Evolutionary conservation across 2,329 filamentous ascomycete species (phyloP), one percentile per base, ranked within the genome.

Genomic region (Aureobasidium sp.): DNA sequence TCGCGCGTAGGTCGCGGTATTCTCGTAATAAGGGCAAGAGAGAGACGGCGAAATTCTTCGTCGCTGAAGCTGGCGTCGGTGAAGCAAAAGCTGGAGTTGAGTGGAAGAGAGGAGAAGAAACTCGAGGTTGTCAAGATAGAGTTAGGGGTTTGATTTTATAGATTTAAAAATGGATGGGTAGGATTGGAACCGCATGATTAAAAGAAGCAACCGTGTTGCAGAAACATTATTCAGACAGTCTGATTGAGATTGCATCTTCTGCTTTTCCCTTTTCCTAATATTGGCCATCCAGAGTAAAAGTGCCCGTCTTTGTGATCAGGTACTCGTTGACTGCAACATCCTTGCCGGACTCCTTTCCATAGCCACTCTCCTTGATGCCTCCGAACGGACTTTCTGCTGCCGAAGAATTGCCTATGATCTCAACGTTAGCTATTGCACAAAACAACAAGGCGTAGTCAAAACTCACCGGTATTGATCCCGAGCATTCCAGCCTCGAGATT

Each of bases 401-500:
- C 1, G 84, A 87, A n/a, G 80, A 77, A 68, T 87, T 86, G 20
- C 83, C 84, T 73, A 71, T 31, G 58, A 14, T 31, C 9, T 12
- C 25, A 14, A 29, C 15, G n/a, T 39, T 34, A 49, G 52, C 22
- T 2, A 36, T 20, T 25, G n/a, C n/a, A 31, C 49, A 41, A 69
- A 73, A 34, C 31, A 34, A 11, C 1, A 12, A 34, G 12, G 9
- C 22, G 31, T 9, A 34, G 8, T 3, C 31, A 15, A 42, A 15
- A 42, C 57, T 60, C 8, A 77, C 83, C 81, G 62, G 81, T 84
- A 67, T 86, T 86, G 74, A 86, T 75, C 15, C 85, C 86, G 68
- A 88, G 85, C 86, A 88, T 88, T 3, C 85, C 86, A 5, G 86
- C 85, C 70, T 88, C 85, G 37, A 89, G 71, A 66, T 83, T 86